Conservation (phyloP, 371 early-diverging fungal species). For the Catenaria anguillulae region DNA sequence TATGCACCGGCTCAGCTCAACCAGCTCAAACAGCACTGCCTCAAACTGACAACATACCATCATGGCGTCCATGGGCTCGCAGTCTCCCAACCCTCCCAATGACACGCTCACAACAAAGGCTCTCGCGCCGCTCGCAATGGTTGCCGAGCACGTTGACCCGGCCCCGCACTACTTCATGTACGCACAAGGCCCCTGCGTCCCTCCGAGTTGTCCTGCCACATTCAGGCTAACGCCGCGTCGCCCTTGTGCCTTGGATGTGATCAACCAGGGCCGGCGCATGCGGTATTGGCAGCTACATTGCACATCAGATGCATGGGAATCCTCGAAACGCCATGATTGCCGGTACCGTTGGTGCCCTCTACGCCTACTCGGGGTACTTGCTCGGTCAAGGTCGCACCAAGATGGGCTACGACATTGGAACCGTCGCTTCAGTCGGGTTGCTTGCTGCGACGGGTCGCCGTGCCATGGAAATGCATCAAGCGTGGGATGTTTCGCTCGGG, state of each 20-base stretch:
- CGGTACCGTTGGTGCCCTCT: not conserved
- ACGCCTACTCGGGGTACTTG: not conserved
- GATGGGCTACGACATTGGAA: not conserved
- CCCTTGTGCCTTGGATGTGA: too few species aligned
- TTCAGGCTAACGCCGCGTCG: too few species aligned
- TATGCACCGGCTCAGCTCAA: too few species aligned
- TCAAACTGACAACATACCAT: too few species aligned
- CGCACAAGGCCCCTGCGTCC: too few species aligned
- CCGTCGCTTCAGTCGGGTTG: not conserved
- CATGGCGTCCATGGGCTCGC: too few species aligned
- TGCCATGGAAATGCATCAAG: not conserved
- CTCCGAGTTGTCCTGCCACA: too few species aligned
- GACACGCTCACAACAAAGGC: not conserved
- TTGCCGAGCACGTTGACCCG: not conserved
- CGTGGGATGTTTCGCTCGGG: not conserved
- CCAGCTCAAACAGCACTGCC: too few species aligned
- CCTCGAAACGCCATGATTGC: not conserved
- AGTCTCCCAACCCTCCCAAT: too few species aligned
- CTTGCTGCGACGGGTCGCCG: not conserved
- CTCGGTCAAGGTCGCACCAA: not conserved
- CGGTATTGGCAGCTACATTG: not conserved
- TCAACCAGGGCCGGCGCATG: not conserved
- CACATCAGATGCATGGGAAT: not conserved
- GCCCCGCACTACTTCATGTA: not conserved
- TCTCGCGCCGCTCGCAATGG: not conserved